A percentile compares a stretch with the other conserved stretches of the same genome.
Conservation (phyloP, 177 flowering plant genomes). For the Vitis hybrid region DNA sequence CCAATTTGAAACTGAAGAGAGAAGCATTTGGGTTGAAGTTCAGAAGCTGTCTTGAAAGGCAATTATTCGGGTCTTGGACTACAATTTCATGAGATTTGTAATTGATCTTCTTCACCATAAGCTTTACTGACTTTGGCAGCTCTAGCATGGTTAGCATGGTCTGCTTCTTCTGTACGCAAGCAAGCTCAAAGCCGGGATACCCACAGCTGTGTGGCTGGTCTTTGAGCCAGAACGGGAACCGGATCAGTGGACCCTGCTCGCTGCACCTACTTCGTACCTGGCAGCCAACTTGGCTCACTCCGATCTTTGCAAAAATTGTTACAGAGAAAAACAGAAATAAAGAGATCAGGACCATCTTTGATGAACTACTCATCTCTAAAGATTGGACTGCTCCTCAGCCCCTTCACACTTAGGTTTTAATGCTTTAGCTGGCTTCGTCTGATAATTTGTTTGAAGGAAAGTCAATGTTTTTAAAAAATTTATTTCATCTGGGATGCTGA, state of each 20-base stretch:
- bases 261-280: not conserved
- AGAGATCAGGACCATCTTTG: not conserved
- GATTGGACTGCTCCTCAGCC: no score
- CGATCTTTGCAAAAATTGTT: not conserved
- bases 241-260: not conserved
- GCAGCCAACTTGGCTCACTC: not conserved
- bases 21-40: not conserved
- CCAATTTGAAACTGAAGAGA: not conserved
- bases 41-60: constrained; percentile 21
- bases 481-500: no score
- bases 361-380: no score
- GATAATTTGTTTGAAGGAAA: no score
- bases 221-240: constrained; percentile 14
- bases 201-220: constrained; percentile 11
- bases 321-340: not conserved
- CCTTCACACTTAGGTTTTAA: no score
- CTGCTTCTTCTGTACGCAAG: constrained; percentile 18
- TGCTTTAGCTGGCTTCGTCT: no score
- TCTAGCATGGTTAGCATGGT: constrained; percentile 13
- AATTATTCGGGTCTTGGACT: constrained; percentile 27
- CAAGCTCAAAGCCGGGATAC: constrained; percentile 29
- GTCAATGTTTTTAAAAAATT: no score
- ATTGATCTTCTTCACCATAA: constrained; percentile 26
- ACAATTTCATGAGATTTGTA: constrained; percentile 23
- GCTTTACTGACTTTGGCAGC: constrained; percentile 23